Evolutionary conservation across 257 asterid genomes (phyloP).

Genomic region (Solanum bulbocastanum): DNA sequence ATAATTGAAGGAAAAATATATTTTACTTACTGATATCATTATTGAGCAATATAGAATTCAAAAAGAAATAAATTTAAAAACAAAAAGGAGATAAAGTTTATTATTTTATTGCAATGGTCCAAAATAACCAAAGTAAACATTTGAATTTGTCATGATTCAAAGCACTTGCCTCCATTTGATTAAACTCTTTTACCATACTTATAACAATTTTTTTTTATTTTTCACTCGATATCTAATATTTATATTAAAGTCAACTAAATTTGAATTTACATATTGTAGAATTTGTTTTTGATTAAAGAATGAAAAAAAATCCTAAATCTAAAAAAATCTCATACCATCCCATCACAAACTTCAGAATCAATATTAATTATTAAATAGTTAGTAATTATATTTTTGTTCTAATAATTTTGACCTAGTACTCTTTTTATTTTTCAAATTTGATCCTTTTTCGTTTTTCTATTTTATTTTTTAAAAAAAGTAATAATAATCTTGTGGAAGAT

Average conservation of each 20-base stretch:
- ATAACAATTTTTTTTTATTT: accelerated
- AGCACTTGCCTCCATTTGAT: not conserved
- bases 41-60: not conserved
- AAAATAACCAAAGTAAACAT: not conserved
- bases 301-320: no score
- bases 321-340: no score
- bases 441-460: not conserved
- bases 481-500: not conserved
- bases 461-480: not conserved
- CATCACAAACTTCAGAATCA: not conserved
- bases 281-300: no score
- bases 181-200: no score
- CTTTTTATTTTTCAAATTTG: not conserved
- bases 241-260: no score
- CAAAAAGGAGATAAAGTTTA: not conserved
- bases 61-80: not conserved
- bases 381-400: not conserved
- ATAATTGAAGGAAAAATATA: not conserved
- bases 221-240: not conserved
- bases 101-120: not conserved
- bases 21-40: not conserved
- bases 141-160: not conserved
- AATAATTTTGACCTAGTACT: not conserved
- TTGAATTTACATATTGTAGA: no score
- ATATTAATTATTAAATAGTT: not conserved